Evolutionary conservation across 768 basidiomycete genomes (phyloP).

Genomic region (Hirschioporus abietinus): DNA sequence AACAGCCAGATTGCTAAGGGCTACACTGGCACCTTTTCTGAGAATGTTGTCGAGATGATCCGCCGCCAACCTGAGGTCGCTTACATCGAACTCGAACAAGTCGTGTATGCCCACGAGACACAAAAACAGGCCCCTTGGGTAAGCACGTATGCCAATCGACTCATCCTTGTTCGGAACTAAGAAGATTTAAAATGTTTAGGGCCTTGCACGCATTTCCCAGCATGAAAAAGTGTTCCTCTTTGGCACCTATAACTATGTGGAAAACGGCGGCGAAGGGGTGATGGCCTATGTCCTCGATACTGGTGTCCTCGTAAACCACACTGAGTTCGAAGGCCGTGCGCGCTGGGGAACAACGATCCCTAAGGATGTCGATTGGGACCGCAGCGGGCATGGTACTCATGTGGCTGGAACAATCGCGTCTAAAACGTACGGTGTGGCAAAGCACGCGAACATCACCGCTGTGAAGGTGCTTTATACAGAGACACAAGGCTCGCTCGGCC

Average conservation of each 20-base stretch:
- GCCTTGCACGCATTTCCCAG: conserved; percentile 93
- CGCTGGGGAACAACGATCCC: conserved; percentile 96
- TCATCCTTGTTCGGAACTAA: not conserved
- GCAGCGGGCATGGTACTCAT: conserved; percentile 93
- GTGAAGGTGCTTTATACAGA: conserved; percentile 94
- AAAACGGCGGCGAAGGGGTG: conserved; percentile 81
- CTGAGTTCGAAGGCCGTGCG: conserved; percentile 86
- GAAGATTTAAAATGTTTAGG: conserved; percentile 42
- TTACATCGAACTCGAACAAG: conserved; percentile 90
- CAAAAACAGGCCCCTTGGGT: conserved; percentile 85
- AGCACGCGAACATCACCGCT: conserved; percentile 82
- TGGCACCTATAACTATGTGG: conserved; percentile 70
- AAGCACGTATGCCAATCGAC: conserved; percentile 25
- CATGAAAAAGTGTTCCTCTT: conserved; percentile 73
- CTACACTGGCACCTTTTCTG: conserved; percentile 80
- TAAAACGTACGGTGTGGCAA: conserved; percentile 89
- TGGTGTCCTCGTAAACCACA: conserved; percentile 82
- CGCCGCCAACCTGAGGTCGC: conserved; percentile 83
- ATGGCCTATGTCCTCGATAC: conserved; percentile 88
- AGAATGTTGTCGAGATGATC: conserved; percentile 65
- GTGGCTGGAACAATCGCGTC: conserved; percentile 97
- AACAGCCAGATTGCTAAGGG: conserved; percentile 60
- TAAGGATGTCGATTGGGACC: conserved; percentile 76
- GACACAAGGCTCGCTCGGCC: conserved; percentile 91
- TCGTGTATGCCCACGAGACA: conserved; percentile 62